A percentile compares a stretch with the other conserved stretches of the same genome.
Evolutionary conservation across 306 rosid species (phyloP).

Genomic region (Trifolium pratense): DNA sequence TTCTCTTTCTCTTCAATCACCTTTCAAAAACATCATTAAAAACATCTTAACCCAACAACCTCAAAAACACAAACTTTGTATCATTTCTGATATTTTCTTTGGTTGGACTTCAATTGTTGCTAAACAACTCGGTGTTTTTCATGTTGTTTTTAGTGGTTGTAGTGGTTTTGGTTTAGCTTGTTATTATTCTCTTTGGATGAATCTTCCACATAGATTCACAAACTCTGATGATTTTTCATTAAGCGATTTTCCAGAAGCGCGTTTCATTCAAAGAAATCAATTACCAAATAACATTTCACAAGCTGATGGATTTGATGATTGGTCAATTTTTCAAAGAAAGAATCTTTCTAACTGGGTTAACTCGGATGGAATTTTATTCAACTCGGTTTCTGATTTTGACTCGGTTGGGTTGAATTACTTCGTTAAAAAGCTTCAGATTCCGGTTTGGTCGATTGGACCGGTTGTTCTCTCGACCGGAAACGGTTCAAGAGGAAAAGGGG

Average conservation of each 20-base stretch:
- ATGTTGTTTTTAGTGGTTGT: conserved; percentile 54
- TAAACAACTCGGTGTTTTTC: conserved; percentile 55
- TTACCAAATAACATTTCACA: conserved; percentile 50
- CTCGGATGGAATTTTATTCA: conserved; percentile 63
- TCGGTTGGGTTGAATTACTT: conserved; percentile 56
- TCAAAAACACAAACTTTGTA: conserved; percentile 36
- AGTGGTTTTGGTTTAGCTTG: conserved; percentile 70
- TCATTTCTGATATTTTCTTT: conserved; percentile 67
- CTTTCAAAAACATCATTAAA: conserved; percentile 50
- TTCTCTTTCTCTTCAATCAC: conserved; percentile 45
- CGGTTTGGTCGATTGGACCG: conserved; percentile 69
- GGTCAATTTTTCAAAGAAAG: conserved; percentile 53
- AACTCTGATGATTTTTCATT: conserved; percentile 40
- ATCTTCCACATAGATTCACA: conserved; percentile 59
- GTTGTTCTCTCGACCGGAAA: conserved; percentile 47
- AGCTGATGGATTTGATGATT: conserved; percentile 63
- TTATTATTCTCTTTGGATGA: conserved; percentile 69
- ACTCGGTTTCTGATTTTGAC: conserved; percentile 61
- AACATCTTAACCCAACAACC: conserved; percentile 16
- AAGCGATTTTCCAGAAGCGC: conserved; percentile 68
- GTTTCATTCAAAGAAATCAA: conserved; percentile 56
- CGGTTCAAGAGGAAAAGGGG: conserved; percentile 55
- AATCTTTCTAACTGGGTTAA: conserved; percentile 54
- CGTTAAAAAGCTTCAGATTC: conserved; percentile 33
- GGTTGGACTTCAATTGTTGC: conserved; percentile 73